These are phyloP conservation scores for Fennellomyces sp. DNA, from an alignment of 371 early-diverging fungal genomes.

Conservation along the genomic window DNA sequence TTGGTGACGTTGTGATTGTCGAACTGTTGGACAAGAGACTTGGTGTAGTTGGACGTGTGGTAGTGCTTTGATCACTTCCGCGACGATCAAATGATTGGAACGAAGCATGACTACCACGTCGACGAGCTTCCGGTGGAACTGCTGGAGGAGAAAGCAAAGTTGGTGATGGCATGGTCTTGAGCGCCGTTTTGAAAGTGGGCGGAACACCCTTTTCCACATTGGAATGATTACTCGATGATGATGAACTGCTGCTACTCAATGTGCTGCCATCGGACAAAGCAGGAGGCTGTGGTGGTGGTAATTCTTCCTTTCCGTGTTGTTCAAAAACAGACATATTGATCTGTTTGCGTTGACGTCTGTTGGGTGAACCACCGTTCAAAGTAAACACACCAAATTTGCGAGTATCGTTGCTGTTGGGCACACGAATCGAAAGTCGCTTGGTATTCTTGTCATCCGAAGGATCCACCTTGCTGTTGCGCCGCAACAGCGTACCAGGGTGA, in stretches of 20 bases:
- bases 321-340: slow-evolving; percentile 42
- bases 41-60: slow-evolving; percentile 31
- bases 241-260: slow-evolving; percentile 35
- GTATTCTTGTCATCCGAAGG: slow-evolving; percentile 20
- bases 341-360: slow-evolving; percentile 39
- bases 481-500: slow-evolving; percentile 19
- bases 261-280: slow-evolving; percentile 45
- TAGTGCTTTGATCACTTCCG: slow-evolving; percentile 23
- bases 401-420: slow-evolving; percentile 28
- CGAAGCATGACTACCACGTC: slow-evolving; percentile 38
- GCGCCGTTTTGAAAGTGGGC: not conserved
- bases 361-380: slow-evolving; percentile 14
- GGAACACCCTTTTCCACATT: slow-evolving; percentile 3
- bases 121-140: not conserved
- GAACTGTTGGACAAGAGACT: slow-evolving; percentile 42
- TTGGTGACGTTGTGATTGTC: slow-evolving; percentile 26
- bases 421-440: slow-evolving; percentile 40
- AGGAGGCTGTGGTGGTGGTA: slow-evolving; percentile 27
- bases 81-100: slow-evolving; percentile 36
- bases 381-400: slow-evolving; percentile 35
- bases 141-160: not conserved
- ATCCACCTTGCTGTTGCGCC: slow-evolving; percentile 36
- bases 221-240: slow-evolving; percentile 7
- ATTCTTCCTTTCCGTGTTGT: slow-evolving; percentile 5
- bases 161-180: not conserved